Percentiles rank a stretch among this genome's conserved stretches.
Evolutionary conservation across 2,329 filamentous ascomycete genomes (phyloP).

Genomic region (Microcera coccophila): DNA sequence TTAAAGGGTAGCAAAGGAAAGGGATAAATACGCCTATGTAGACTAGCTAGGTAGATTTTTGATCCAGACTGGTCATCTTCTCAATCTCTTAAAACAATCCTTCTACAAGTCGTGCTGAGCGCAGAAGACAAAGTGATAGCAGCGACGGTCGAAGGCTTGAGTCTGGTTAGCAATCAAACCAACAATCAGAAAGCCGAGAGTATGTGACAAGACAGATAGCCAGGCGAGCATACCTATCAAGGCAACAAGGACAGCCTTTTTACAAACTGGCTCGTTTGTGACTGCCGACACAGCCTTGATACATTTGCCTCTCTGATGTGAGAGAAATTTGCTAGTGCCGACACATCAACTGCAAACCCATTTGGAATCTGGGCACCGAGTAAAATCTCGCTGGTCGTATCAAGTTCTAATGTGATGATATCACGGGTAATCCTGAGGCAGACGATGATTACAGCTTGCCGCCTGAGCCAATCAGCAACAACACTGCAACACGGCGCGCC

Average conservation of each 20-base stretch:
- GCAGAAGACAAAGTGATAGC: slow-evolving; percentile 32
- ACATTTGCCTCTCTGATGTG: slow-evolving; percentile 30
- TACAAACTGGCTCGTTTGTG: not conserved
- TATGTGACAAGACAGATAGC: slow-evolving; percentile 28
- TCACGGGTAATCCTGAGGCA: slow-evolving; percentile 35
- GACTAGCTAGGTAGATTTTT: too few relatives aligned
- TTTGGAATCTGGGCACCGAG: slow-evolving; percentile 42
- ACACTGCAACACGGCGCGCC: slow-evolving; percentile 32
- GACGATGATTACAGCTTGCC: slow-evolving; percentile 31
- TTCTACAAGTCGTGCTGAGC: slow-evolving; percentile 35
- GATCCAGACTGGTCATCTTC: too few relatives aligned
- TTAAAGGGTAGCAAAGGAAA: slow-evolving; percentile 26
- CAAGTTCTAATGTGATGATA: slow-evolving; percentile 39
- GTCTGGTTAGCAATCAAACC: slow-evolving; percentile 33
- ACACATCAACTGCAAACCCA: slow-evolving; percentile 34
- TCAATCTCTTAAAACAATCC: too few relatives aligned
- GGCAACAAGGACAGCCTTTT: slow-evolving; percentile 25
- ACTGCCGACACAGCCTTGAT: not conserved
- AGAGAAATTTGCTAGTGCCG: slow-evolving; percentile 25
- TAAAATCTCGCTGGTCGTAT: slow-evolving; percentile 38
- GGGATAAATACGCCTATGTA: too few relatives aligned
- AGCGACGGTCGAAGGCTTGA: slow-evolving; percentile 23
- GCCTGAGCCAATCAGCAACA: slow-evolving; percentile 36
- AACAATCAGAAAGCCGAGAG: slow-evolving; percentile 30
- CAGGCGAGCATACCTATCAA: slow-evolving; percentile 29